These are phyloP conservation scores for Myriosclerotinia curreyana DNA, from an alignment of 2,329 filamentous ascomycete genomes.

Conservation along the genomic window DNA sequence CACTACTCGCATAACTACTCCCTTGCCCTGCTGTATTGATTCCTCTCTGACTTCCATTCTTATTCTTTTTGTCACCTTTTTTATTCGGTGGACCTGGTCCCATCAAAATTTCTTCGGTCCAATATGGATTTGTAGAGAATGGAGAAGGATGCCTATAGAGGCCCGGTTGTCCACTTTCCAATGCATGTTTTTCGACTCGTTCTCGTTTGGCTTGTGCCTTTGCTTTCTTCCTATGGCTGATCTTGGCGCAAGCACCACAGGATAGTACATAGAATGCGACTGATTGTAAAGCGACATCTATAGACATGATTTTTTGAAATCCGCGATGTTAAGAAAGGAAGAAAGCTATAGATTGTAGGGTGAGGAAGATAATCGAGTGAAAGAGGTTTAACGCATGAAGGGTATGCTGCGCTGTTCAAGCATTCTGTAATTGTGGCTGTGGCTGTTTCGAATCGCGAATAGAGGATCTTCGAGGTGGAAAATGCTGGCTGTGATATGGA, in stretches of 20 bases:
- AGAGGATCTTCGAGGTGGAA: constrained; percentile 3
- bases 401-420: constrained; percentile 12
- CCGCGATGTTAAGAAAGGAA: neutral
- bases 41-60: constrained; percentile 57
- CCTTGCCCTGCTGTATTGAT: constrained; percentile 57
- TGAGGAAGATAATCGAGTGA: neutral
- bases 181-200: constrained; percentile 60
- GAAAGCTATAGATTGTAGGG: neutral
- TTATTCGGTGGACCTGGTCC: constrained; percentile 71
- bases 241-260: constrained; percentile 74
- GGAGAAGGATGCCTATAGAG: constrained; percentile 76
- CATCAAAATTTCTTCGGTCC: constrained; percentile 80
- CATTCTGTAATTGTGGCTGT: constrained; percentile 12
- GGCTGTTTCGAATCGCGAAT: constrained; percentile 10
- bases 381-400: constrained; percentile 19
- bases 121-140: constrained; percentile 84
- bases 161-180: constrained; percentile 67
- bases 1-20: constrained; percentile 47
- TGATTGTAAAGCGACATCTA: constrained; percentile 65
- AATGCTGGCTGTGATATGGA: neutral
- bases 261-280: constrained; percentile 75
- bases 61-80: constrained; percentile 50
- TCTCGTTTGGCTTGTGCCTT: constrained; percentile 68
- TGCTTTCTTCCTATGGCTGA: constrained; percentile 65
- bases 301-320: constrained; percentile 44